These are phyloP conservation scores for Excoecaria cochinchinensis DNA, from an alignment of 345 rosid genomes.

Conservation along the genomic window DNA sequence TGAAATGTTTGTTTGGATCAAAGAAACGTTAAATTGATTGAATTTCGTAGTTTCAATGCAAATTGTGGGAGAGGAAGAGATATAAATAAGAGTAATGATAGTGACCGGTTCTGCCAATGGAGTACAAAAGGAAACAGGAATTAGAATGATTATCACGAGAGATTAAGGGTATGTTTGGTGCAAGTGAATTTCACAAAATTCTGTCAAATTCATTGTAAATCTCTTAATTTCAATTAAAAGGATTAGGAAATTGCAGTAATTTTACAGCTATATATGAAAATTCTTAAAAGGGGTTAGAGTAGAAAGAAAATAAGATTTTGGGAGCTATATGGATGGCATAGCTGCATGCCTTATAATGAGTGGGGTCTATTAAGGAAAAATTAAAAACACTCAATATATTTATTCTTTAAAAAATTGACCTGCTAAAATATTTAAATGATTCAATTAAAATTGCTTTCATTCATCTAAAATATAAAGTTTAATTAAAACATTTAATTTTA, in stretches of 20 bases:
- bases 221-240: no score
- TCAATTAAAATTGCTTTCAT: no score
- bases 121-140: not conserved
- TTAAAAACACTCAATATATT: no score
- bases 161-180: not conserved
- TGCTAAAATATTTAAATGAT: no score
- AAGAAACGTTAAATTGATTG: not conserved
- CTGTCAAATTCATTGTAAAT: no score
- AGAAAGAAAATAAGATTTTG: not conserved
- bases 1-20: not conserved
- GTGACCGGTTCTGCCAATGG: not conserved
- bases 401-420: no score
- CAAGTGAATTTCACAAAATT: no score
- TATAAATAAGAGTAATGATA: not conserved
- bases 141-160: not conserved
- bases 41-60: not conserved
- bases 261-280: not conserved
- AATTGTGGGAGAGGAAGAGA: not conserved
- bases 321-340: no score
- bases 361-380: no score
- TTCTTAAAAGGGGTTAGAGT: not conserved
- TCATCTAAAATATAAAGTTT: no score
- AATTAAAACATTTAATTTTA: no score
- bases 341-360: no score
- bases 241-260: not conserved